These are phyloP conservation scores for Ilex asprella DNA, from an alignment of 257 asterid species.

Conservation along the genomic window DNA sequence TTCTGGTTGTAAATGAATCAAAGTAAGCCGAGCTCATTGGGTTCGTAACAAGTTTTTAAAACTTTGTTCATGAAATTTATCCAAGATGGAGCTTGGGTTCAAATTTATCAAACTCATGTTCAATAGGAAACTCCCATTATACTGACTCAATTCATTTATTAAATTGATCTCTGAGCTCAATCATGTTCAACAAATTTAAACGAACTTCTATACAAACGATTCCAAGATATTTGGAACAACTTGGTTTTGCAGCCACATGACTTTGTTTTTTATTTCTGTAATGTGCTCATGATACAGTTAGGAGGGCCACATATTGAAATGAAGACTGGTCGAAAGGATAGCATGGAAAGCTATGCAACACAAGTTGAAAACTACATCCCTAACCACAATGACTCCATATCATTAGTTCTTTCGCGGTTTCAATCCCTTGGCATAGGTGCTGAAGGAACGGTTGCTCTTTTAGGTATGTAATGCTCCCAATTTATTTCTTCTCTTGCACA, in stretches of 20 bases:
- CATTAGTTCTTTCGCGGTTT: conserved; percentile 50
- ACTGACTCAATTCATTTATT: neutral
- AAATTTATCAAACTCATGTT: too few species aligned
- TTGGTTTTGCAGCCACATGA: neutral
- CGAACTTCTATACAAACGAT: too few species aligned
- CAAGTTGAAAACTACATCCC: conserved; percentile 52
- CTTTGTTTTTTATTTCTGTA: neutral
- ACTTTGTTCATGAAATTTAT: too few species aligned
- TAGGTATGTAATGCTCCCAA: conserved; percentile 33
- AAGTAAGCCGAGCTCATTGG: neutral
- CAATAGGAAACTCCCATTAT: too few species aligned
- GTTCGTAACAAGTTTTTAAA: neutral
- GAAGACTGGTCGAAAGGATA: conserved; percentile 76
- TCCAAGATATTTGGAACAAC: neutral
- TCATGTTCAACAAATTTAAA: too few species aligned
- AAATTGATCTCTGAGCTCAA: too few species aligned
- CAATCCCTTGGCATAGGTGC: conserved; percentile 48
- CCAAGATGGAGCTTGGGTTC: too few species aligned
- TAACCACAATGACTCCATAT: conserved; percentile 55
- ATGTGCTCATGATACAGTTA: conserved; percentile 25
- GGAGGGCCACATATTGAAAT: conserved; percentile 60
- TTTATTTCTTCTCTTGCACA: too few species aligned
- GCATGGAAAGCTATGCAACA: conserved; percentile 37
- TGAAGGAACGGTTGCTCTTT: conserved; percentile 60
- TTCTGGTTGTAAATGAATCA: neutral